phyloP scores from a whole-genome alignment of 1,139 yeast species.

The Diutina mesorugosa region DNA sequence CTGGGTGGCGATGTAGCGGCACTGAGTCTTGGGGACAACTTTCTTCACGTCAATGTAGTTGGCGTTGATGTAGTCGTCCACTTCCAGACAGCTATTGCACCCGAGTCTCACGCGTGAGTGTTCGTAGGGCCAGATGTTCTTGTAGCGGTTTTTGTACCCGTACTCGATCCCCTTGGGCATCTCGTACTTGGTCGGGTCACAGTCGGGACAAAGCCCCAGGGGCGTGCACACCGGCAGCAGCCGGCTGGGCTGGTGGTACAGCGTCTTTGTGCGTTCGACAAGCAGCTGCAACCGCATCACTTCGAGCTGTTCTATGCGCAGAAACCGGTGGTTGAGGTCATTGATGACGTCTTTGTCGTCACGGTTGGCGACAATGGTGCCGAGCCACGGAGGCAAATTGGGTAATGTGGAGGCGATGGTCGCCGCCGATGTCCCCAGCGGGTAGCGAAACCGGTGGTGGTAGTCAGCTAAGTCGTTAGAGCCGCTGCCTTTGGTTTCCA shows the following conservation, averaged over 20 bases:
- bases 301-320: not conserved
- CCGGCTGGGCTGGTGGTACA: not conserved
- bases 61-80: constrained; percentile 10
- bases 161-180: constrained; percentile 9
- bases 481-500: not conserved
- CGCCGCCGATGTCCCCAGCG: not conserved
- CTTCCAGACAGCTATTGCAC: constrained; percentile 3
- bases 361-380: not conserved
- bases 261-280: not conserved
- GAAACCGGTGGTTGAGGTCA: not conserved
- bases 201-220: constrained; percentile 27
- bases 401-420: not conserved
- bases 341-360: not conserved
- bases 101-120: constrained; percentile 9
- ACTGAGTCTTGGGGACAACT: constrained; percentile 2
- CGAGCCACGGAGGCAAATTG: not conserved
- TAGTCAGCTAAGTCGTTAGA: not conserved
- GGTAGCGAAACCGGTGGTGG: not conserved
- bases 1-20: constrained; percentile 3
- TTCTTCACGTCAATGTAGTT: constrained; percentile 7
- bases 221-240: constrained; percentile 14
- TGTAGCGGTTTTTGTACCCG: constrained; percentile 10
- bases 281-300: not conserved
- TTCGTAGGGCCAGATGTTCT: constrained; percentile 11
- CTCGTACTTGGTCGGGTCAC: constrained; percentile 20